Percentiles rank a stretch among this genome's conserved stretches.
phyloP scores from a whole-genome alignment of 2,329 filamentous ascomycete genomes.

The Xylariaceae sp. region DNA sequence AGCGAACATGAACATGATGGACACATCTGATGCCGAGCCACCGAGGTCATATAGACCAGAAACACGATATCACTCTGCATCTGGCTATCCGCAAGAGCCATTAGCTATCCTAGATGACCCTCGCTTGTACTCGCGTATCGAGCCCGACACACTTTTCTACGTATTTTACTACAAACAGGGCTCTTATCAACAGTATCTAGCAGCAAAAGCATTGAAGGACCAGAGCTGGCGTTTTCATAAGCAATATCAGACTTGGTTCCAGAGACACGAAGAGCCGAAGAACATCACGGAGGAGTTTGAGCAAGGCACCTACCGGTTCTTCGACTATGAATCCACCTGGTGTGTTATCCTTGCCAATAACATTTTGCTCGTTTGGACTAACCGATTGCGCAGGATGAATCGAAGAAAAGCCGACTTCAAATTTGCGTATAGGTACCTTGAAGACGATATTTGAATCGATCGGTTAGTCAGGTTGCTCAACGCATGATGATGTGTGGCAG shows the following conservation, averaged over 20 bases:
- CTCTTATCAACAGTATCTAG: constrained; percentile 92
- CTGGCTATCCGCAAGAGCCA: constrained; percentile 93
- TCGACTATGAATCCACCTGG: constrained; percentile 99
- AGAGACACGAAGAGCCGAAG: constrained; percentile 97
- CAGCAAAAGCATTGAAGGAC: constrained; percentile 95
- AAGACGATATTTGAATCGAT: constrained; percentile 79
- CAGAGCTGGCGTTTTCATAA: constrained; percentile 99
- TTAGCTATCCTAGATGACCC: constrained; percentile 91
- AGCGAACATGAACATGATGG: constrained; percentile 67
- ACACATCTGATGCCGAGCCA: constrained; percentile 79
- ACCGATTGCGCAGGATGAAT: constrained; percentile 79
- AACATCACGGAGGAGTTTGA: constrained; percentile 98
- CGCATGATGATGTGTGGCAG: constrained; percentile 1
- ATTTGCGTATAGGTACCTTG: constrained; percentile 96
- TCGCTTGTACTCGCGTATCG: constrained; percentile 84
- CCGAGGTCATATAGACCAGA: constrained; percentile 86
- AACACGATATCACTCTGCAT: constrained; percentile 74
- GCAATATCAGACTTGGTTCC: constrained; percentile 99
- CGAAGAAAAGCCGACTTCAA: constrained; percentile 97
- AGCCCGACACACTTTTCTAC: constrained; percentile 97
- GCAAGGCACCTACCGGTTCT: constrained; percentile 98
- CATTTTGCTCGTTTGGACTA: constrained; percentile 22
- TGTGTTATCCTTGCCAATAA: constrained; percentile 55
- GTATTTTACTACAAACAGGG: constrained; percentile 99
- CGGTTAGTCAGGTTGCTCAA: constrained; percentile 54